phyloP scores from a whole-genome alignment of 805 yeast species.

The Metschnikowia cubensis region DNA sequence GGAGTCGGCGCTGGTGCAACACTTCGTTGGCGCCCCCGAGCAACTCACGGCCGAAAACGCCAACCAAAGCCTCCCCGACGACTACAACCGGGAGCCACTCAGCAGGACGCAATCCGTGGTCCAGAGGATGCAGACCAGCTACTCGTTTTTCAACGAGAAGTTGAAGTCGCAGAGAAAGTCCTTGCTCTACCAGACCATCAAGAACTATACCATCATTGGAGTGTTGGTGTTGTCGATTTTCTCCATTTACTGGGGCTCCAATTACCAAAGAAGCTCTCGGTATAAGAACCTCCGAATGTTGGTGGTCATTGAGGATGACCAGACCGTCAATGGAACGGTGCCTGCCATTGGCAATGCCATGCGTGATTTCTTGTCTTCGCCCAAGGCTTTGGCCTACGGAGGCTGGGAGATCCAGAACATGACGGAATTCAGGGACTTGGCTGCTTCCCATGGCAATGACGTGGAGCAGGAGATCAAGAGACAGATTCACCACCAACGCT shows the following conservation, averaged over 20 bases:
- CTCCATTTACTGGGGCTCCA: slow-evolving; percentile 50
- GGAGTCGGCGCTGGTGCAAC: not conserved
- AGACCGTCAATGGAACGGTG: slow-evolving; percentile 17
- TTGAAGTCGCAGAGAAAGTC: slow-evolving; percentile 20
- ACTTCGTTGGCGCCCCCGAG: not conserved
- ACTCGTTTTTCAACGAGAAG: slow-evolving; percentile 31
- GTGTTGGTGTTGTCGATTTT: slow-evolving; percentile 34
- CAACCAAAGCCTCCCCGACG: not conserved
- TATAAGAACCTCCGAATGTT: slow-evolving; percentile 33
- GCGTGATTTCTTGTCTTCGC: slow-evolving; percentile 11
- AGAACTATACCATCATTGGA: slow-evolving; percentile 31
- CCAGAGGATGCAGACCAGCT: slow-evolving; percentile 23
- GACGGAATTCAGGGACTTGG: slow-evolving; percentile 25
- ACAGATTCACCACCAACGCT: slow-evolving; percentile 50
- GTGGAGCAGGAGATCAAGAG: slow-evolving; percentile 38
- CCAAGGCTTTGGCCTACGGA: slow-evolving; percentile 23
- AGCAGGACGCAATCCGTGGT: slow-evolving; percentile 12
- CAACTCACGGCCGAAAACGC: not conserved
- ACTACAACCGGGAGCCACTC: not conserved
- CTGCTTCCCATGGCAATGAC: slow-evolving; percentile 21
- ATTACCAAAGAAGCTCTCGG: slow-evolving; percentile 28
- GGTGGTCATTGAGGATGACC: slow-evolving; percentile 37
- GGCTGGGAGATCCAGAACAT: slow-evolving; percentile 35
- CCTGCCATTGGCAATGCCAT: slow-evolving; percentile 30
- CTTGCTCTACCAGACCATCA: slow-evolving; percentile 16